phyloP scores from a whole-genome alignment of 805 yeast species.

The Tetrapisispora taiwanensis region DNA sequence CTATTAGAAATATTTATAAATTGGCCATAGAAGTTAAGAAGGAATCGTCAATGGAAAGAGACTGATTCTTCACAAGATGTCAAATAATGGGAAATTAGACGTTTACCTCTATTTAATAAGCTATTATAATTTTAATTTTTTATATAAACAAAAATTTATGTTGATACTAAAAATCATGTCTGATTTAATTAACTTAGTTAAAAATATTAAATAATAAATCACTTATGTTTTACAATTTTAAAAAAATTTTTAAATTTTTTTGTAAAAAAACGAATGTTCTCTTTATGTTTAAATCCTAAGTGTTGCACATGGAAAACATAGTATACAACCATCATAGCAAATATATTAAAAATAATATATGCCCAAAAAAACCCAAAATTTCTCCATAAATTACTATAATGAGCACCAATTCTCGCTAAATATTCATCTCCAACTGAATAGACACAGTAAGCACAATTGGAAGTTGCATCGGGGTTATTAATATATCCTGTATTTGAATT shows the following conservation, averaged over 20 bases:
- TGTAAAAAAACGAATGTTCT: neutral
- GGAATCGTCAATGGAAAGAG: too few species aligned
- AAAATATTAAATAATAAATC: too few species aligned
- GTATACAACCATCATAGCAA: slow-evolving; percentile 35
- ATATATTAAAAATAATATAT: slow-evolving; percentile 37
- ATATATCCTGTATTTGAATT: slow-evolving; percentile 18
- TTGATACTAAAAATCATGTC: too few species aligned
- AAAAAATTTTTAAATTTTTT: neutral
- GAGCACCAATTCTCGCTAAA: slow-evolving; percentile 30
- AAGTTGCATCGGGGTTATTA: slow-evolving; percentile 30
- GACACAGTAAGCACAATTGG: slow-evolving; percentile 48
- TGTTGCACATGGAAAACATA: slow-evolving; percentile 41
- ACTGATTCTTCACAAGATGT: too few species aligned
- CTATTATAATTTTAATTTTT: too few species aligned
- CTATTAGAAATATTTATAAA: too few species aligned
- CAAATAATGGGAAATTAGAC: too few species aligned
- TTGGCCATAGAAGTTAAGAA: too few species aligned
- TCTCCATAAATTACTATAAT: slow-evolving; percentile 40
- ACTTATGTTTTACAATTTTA: neutral
- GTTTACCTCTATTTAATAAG: too few species aligned
- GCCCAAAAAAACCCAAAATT: slow-evolving; percentile 47
- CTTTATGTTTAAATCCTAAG: neutral
- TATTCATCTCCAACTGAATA: slow-evolving; percentile 43
- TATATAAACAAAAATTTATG: too few species aligned
- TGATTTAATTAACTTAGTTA: too few species aligned